Evolutionary conservation across 2,329 filamentous ascomycete species (phyloP).

Genomic region (Epichloe aotearoae): DNA sequence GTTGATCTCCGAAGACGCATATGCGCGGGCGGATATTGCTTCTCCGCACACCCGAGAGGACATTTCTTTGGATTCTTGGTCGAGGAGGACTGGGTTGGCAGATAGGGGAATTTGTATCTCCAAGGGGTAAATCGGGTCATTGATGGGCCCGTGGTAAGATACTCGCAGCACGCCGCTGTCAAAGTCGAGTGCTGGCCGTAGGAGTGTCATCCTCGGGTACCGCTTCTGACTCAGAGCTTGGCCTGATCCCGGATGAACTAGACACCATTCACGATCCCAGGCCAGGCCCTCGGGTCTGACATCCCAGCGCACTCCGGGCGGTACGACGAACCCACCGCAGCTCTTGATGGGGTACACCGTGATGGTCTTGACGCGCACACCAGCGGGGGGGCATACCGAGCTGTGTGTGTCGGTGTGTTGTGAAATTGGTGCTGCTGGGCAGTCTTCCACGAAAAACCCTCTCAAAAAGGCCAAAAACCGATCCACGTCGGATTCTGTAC

Average conservation of each 20-base stretch:
- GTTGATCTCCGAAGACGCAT: constrained; percentile 52
- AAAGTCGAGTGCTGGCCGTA: constrained; percentile 65
- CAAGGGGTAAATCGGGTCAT: neutral
- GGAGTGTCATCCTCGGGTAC: constrained; percentile 74
- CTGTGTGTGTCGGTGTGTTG: neutral
- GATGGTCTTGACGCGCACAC: constrained; percentile 42
- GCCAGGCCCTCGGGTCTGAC: constrained; percentile 69
- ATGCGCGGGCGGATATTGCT: constrained; percentile 54
- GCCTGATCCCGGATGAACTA: constrained; percentile 76
- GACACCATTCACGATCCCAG: constrained; percentile 95
- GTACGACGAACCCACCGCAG: constrained; percentile 67
- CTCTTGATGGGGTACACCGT: constrained; percentile 89
- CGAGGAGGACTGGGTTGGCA: constrained; percentile 47
- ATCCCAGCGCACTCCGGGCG: constrained; percentile 54
- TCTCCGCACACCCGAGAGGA: constrained; percentile 75
- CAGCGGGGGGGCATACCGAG: neutral
- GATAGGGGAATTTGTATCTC: constrained; percentile 46
- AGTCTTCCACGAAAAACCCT: constrained; percentile 45
- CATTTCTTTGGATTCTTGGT: constrained; percentile 24
- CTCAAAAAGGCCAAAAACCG: constrained; percentile 57
- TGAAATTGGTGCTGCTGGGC: neutral
- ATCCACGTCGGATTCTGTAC: constrained; percentile 59
- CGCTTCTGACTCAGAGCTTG: constrained; percentile 79
- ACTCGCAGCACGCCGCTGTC: constrained; percentile 51
- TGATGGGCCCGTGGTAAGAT: constrained; percentile 26